Percentiles rank a stretch among this genome's conserved stretches.
phyloP scores from a whole-genome alignment of 352 stramenopile species.

The Globisporangium nodosum region DNA sequence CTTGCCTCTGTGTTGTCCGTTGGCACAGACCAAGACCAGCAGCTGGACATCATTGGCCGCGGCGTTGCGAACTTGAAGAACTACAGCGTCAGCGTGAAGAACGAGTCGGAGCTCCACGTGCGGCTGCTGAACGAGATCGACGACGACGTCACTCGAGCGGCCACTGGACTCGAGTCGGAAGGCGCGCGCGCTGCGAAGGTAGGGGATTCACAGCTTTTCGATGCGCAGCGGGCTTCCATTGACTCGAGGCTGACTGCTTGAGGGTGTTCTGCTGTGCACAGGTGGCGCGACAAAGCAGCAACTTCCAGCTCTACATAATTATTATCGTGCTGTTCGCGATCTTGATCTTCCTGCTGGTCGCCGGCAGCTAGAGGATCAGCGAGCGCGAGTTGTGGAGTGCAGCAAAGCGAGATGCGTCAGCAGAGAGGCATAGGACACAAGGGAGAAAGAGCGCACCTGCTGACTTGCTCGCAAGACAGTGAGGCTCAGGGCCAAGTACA shows the following conservation, averaged over 20 bases:
- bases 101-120: conserved; percentile 88
- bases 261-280: conserved; percentile 12
- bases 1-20: not conserved
- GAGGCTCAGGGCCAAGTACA: conserved; percentile 1
- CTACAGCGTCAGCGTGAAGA: conserved; percentile 84
- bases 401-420: not conserved
- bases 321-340: conserved; percentile 85
- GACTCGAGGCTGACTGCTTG: conserved; percentile 1
- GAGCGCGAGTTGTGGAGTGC: not conserved
- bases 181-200: conserved; percentile 67
- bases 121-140: conserved; percentile 88
- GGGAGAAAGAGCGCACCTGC: not conserved
- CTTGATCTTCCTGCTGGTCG: conserved; percentile 85
- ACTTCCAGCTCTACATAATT: conserved; percentile 91
- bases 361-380: conserved; percentile 31
- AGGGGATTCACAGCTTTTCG: not conserved
- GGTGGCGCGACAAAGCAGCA: conserved; percentile 92
- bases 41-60: conserved; percentile 77
- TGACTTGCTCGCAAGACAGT: not conserved
- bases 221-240: not conserved
- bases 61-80: conserved; percentile 82
- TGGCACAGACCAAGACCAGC: conserved; percentile 75
- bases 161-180: conserved; percentile 81
- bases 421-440: too few relatives aligned
- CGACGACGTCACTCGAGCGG: conserved; percentile 77